A percentile compares a stretch with the other conserved stretches of the same genome.
Conservation (phyloP, 345 rosid genomes). For the Syzygium grande region DNA sequence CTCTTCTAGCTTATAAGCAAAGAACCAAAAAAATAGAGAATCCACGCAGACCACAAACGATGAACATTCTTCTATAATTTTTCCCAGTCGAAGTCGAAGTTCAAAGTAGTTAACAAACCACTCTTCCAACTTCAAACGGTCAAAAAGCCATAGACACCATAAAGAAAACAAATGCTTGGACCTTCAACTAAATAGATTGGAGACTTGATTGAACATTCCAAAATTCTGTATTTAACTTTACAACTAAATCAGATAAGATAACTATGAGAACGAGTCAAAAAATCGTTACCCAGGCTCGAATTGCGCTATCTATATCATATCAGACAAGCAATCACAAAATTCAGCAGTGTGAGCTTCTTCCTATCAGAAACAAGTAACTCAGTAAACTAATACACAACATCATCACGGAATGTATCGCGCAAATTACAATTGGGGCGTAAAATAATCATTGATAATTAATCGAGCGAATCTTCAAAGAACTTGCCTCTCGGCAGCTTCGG, state of each 20-base stretch:
- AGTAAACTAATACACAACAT: background rate
- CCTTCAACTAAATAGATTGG: background rate
- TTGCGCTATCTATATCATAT: background rate
- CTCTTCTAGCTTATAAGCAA: background rate
- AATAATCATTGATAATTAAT: background rate
- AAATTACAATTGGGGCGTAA: background rate
- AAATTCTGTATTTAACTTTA: background rate
- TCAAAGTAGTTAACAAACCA: background rate
- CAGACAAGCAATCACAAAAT: background rate
- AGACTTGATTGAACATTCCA: background rate
- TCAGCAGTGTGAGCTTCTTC: background rate
- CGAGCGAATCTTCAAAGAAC: slow-evolving; percentile 39
- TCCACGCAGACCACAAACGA: background rate
- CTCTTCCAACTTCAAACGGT: background rate
- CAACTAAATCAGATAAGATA: background rate
- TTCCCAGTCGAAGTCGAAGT: background rate
- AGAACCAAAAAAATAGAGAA: background rate
- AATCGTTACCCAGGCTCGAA: background rate
- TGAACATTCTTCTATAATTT: background rate
- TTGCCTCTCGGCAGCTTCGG: slow-evolving; percentile 98
- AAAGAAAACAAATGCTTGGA: background rate
- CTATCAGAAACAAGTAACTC: background rate
- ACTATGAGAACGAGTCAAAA: background rate
- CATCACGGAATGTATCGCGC: background rate
- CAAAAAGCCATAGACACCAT: background rate